Evolutionary conservation across 352 stramenopile genomes (phyloP), one percentile per base, ranked within the genome.

Genomic region (Pythium aquatile): DNA sequence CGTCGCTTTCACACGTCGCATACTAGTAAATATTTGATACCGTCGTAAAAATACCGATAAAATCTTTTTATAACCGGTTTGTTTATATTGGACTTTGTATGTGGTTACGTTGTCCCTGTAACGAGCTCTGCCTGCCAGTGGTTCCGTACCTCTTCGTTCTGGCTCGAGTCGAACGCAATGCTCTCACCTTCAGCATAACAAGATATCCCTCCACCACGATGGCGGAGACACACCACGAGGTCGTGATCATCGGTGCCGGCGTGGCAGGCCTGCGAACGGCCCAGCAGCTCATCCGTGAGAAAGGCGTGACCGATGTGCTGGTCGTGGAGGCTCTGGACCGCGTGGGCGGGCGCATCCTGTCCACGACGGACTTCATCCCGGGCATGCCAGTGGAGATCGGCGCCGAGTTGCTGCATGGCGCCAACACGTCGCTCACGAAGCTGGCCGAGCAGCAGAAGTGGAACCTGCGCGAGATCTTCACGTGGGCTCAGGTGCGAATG

Each of bases 381-480:
- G 85, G 83, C 17, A 78, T 94, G 73, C 82, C 69, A 10, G 75
- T 92, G 35, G 85, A 94, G 57, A 68, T 94, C 39, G 85, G 85
- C 9, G 85, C 85, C 5, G 85, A 94, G 76, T 61, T 94, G 52
- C 60, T 91, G 44, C 85, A 94, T 44, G 85, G 85, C 39, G 80
- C 74, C 54, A 90, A 91, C 69, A 94, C 85, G 53, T 83, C 83
- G 59, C 76, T 94, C 60, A 94, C 85, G 14, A 69, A 69, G 2
- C 64, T 94, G 29, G 85, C 85, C 0, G 75, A 85, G 55, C 68
- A 92, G 68, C 60, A 84, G 48, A 70, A 85, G 55, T 89, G 87
- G 70, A 73, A 73, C 63, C 39, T 92, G 62, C 82, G 83, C 30
- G 85, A 94, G 70, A 90, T 94, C 57, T 94, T 94, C 67, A 92